Evolutionary conservation across 805 yeast species (phyloP), one percentile per base, ranked within the genome.

Genomic region (Kodamaea neixiangensis): DNA sequence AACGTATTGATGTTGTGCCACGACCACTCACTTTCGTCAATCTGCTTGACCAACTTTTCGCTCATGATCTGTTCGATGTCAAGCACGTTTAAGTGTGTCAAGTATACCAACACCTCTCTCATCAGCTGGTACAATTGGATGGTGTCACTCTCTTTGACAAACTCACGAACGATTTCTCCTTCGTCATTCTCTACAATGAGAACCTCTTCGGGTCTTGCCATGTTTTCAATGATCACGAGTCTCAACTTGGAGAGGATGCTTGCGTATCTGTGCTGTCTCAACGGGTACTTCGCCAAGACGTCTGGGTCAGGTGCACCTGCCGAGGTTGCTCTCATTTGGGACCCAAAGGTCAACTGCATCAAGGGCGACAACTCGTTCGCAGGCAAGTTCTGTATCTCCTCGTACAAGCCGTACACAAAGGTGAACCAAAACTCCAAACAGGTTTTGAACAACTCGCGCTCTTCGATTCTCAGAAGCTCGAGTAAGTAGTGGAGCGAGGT

Each of bases 181-280:
- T 94, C 99, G 71, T 94, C 99, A 67, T 93, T 93, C 70, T 94
- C 98, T 46, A 92, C 97, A 73, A 94, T 83, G 51, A 94, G 78
- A 49, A 94, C 99, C 73, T 94, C 99, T 70, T 94, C 99, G 2
- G 99, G 99, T 68, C 96, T 85, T 1, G 89, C 99, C 99, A 94
- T 94, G 62, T 88, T 88, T 71, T 92, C 98, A 62, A 94, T 94
- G 65, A 94, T 86, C n/a, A 96, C 96, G 54, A 87, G 76, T 71
- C 99, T 83, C 62, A 94, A 78, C 63, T 85, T 85, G 3, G 97
- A 85, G 59, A 94, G 79, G 40, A 94, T 76, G 20, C 81, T 80
- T n/a, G 83, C 75, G 65, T 94, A 94, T 48, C 81, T 81, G 70
- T 93, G 96, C 66, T 87, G 90, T 68, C 97, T 86, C 51, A 93